phyloP scores from a whole-genome alignment of 106 monocot species.

The Dendrobium chrysotoxum region DNA sequence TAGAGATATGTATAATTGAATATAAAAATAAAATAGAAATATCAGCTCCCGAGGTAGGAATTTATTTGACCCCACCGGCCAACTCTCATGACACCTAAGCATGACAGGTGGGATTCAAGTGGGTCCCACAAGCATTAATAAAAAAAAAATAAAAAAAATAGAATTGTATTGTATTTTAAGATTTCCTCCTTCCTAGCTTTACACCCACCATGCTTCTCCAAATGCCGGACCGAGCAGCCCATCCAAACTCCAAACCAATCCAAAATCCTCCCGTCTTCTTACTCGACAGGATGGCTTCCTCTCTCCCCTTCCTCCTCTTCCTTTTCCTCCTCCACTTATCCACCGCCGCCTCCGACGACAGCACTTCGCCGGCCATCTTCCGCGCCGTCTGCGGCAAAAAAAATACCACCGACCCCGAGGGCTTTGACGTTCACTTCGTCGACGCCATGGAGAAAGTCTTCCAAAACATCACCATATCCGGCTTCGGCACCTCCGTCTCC shows the following conservation, averaged over 20 bases:
- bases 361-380: slow-evolving; percentile 10
- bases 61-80: no score
- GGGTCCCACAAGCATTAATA: neutral
- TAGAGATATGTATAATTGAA: no score
- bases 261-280: neutral
- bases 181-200: neutral
- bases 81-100: no score
- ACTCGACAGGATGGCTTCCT: neutral
- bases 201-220: no score
- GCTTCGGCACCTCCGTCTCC: slow-evolving; percentile 13
- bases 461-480: slow-evolving; percentile 22
- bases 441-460: slow-evolving; percentile 27
- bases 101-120: no score
- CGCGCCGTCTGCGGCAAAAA: slow-evolving; percentile 17
- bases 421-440: slow-evolving; percentile 39
- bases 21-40: no score
- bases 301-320: slow-evolving; percentile 8
- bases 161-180: no score
- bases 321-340: slow-evolving; percentile 10
- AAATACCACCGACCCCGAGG: slow-evolving; percentile 4
- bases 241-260: neutral
- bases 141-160: neutral
- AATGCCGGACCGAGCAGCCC: no score
- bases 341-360: neutral
- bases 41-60: no score